Base-by-base conservation (phyloP, 1,284 basidiomycete genomes). In the Neonothopanus nambi region DNA sequence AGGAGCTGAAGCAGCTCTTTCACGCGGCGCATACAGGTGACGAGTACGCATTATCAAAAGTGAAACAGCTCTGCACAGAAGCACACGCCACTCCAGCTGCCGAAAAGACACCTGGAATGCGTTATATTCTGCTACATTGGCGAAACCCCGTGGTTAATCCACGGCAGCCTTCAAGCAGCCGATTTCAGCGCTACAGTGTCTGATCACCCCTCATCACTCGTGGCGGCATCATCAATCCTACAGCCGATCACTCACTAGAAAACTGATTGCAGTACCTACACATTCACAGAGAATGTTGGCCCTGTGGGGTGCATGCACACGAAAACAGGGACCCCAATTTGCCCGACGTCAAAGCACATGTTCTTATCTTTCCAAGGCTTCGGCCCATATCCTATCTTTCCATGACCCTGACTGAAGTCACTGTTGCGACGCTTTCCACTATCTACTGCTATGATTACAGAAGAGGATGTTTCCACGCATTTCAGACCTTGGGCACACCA, bases 251-350 rank as follows among this genome's bases (percentile, higher is more conserved):
- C 23, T 37, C 51, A 5, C 23, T 49, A 11, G 75, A 77, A 46
- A 63, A 62, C 24, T 78, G 76, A 77, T 70, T 70, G 30, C 67
- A 70, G 3, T 78, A 76, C 55, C 70, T 76, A 43, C 62, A 69
- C 8, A 63, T 65, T 24, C 73, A 78, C 50, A 70, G 64, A 3
- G 65, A 65, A 46, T 77, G 74, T 5, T 77, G 74, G 65, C 76
- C 76, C 3, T 71, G 70, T 49, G 76, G 76, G 49, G 76, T 78
- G 50, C 69, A 76, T 46, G 69, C 67, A 42, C 69, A 71, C 54
- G 45, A 58, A 17, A 63, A 67, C 55, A 69, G 70, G 13, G 63
- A 61, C 21, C 77, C 77, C 0, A 61, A 62, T 55, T 64, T 74
- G 37, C 59, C 68, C 6, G 77, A 78, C 59, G 69, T 78, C 59